Base-by-base conservation (phyloP, 441 rosid species). In the Jatropha podagrica region DNA sequence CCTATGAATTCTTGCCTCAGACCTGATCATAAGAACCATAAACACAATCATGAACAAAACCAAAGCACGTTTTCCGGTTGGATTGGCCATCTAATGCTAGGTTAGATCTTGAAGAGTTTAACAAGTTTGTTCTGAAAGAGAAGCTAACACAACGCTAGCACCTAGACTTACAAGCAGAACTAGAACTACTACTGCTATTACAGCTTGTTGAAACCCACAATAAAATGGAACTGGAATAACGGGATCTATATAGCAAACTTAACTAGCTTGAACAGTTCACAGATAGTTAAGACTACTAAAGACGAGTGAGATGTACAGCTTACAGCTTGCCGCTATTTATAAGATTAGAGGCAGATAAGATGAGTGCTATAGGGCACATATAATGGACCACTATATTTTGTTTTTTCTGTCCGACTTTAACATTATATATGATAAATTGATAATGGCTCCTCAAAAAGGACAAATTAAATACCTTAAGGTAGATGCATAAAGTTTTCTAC, bases 1-100 rank as follows among this genome's bases (percentile, higher is more conserved):
- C 48, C 14, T 13, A 7, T 37, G 38, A n/a, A 62, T 40, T 52
- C 63, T 79, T 46, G 80, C 84, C 66, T 78, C 73, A 0, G 74
- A 76, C 46, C 55, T 62, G 74, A 54, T 15, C 15, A 70, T 42
- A 3, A 84, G 52, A 10, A 74, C 59, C 82, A 78, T 3, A 44
- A 81, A 72, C 77, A 75, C 66, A 44, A 65, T 49, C 65, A 77
- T 4, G 44, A 74, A 55, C 2, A 52, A 26, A 54, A 40, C 42
- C 1, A 54, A 46, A 52, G 69, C 69, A 67, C 20, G 61, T 32
- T 67, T 76, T 5, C 68, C 17, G 52, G 32, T 51, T 27, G 26
- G 72, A 52, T 40, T 74, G 71, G 83, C 81, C 83, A 84, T 83
- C 67, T 13, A 66, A 69, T 38, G 68, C 18, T 66, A 3, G 55